Evolutionary conservation across 2,329 filamentous ascomycete genomes (phyloP), one percentile per base, ranked within the genome.

Genomic region (Neonectria coccinea): DNA sequence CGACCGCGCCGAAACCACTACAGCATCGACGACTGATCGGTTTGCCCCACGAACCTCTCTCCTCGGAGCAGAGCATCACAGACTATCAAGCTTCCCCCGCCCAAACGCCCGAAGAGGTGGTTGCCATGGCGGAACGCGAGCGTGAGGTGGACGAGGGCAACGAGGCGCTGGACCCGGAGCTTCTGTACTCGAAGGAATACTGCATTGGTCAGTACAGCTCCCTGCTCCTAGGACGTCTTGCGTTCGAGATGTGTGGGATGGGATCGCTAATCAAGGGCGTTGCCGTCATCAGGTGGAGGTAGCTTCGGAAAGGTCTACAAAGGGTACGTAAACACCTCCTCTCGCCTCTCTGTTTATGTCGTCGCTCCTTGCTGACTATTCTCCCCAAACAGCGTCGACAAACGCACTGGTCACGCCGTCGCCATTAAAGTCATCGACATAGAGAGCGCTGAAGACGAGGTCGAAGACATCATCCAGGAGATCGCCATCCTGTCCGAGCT

Each of bases 291-390:
- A 94, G 95, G 96, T 73, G 96, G 96, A 73, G 96, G 96, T 66
- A 98, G 95, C 80, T 99, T 99, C 82, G 96, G 96, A 76, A 97
- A 97, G 81, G 96, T 99, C 67, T 99, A 95, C 87, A 98, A 98
- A 87, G 96, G 96, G 92, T 94, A 85, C 51, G 65, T 60, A 55
- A 56, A 44, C 65, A 22, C 22, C 22, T 22, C 22, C 22, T 22
- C 27, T 55, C 47, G 16, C 18, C 31, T 33, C 10, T 29, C 25
- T 51, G 8, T 20, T 11, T 31, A 12, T 1, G 9, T 5, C 22
- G 27, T 47, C 12, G 11, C 2, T 27, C 27, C 25, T 14, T 29
- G 20, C 70, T 72, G 55, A 70, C 56, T 33, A 39, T 31, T 33
- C 36, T 31, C 22, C 27, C 25, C 27, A 2, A n/a, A 18, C 72